Conservation (phyloP, 2,329 filamentous ascomycete genomes). For the Claviceps maximensis region DNA sequence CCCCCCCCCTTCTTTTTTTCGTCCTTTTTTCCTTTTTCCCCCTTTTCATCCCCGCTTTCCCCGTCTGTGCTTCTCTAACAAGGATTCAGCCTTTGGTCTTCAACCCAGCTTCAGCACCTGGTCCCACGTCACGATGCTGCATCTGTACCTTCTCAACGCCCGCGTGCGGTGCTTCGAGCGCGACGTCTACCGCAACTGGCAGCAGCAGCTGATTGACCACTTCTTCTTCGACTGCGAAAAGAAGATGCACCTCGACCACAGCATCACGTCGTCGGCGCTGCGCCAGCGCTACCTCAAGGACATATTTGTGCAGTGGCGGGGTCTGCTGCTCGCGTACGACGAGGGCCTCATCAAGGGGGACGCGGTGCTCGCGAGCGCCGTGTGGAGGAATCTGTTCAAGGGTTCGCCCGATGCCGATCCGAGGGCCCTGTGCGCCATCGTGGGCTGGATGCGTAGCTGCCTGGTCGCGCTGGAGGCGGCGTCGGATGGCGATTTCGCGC, state of each 20-base stretch:
- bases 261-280: slow-evolving; percentile 44
- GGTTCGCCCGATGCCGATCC: slow-evolving; percentile 42
- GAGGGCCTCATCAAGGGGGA: slow-evolving; percentile 68
- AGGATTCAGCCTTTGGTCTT: slow-evolving; percentile 54
- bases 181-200: slow-evolving; percentile 59
- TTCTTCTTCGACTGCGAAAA: slow-evolving; percentile 86
- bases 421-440: slow-evolving; percentile 37
- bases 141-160: slow-evolving; percentile 83
- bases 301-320: slow-evolving; percentile 86
- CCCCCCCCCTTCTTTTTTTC: neutral
- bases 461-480: slow-evolving; percentile 36
- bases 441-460: slow-evolving; percentile 41
- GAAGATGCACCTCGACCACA: slow-evolving; percentile 70
- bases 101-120: slow-evolving; percentile 85
- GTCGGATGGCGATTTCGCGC: slow-evolving; percentile 28
- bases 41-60: no score
- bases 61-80: neutral
- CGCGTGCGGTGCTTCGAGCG: slow-evolving; percentile 67
- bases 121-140: slow-evolving; percentile 91
- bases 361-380: slow-evolving; percentile 61
- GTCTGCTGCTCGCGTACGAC: slow-evolving; percentile 70
- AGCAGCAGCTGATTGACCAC: slow-evolving; percentile 85
- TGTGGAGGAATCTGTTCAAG: slow-evolving; percentile 93
- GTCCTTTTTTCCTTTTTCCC: neutral
- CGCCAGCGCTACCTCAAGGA: slow-evolving; percentile 67